Base-by-base conservation (phyloP, 1,284 basidiomycete species). In the Exobasidium cylindrosporum region DNA sequence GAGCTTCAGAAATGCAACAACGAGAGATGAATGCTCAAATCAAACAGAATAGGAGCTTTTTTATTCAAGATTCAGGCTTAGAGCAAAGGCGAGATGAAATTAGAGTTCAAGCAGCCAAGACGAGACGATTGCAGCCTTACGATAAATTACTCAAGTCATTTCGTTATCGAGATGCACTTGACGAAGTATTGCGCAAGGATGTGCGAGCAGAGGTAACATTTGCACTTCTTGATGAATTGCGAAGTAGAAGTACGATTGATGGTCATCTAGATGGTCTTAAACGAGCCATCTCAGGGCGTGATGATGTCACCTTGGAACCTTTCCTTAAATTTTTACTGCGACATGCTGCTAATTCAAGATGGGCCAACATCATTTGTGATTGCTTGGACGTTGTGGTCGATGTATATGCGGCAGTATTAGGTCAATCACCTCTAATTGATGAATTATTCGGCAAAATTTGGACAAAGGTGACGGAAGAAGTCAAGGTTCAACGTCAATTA, bases 301-400 rank as follows among this genome's bases (percentile, higher is more conserved):
- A 98, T 76, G 96, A 98, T 77, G 89, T 97, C 29, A 85, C 95
- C 2, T 83, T 99, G 2, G 93, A 97, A 79, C 95, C 95, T 0
- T 84, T 98, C 23, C 84, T 99, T 7, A 84, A 87, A 1, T 86
- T 97, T 57, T 84, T 98, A 10, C 82, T 92, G 54, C 90, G 91
- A 70, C 86, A 97, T 78, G 85, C 96, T 54, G 84, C 88, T 1
- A 93, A 97, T 80, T 91, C 93, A 54, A 87, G 91, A 28, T 98
- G 96, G 76, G 91, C 92, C 32, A 88, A 89, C 68, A 84, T 92
- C 77, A 92, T 90, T 6, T 89, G 89, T 70, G 90, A 96, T 69
- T 85, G 95, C 35, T 85, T 91, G 17, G 84, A 84, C 17, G 83
- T 96, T 6, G 86, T 97, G 32, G 87, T 97, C 62, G 92, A 92